Percentiles rank a stretch among this genome's conserved stretches.
phyloP scores from a whole-genome alignment of 176 grass and related monocot genomes.

The Oryza australiensis region DNA sequence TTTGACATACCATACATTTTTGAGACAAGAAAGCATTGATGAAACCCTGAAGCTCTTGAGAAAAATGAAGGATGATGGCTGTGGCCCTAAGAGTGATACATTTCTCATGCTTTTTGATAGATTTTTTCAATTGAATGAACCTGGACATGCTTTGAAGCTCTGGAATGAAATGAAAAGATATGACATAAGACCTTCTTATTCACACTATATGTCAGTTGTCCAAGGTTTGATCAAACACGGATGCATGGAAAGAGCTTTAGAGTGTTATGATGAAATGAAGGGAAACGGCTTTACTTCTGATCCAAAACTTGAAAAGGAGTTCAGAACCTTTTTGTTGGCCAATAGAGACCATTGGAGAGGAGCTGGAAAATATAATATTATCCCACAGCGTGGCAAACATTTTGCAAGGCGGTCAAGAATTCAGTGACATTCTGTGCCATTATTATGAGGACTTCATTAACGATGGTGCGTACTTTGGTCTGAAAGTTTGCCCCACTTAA shows the following conservation, averaged over 20 bases:
- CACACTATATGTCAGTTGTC: slow-evolving; percentile 75
- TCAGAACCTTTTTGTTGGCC: slow-evolving; percentile 60
- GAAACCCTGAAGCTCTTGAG: slow-evolving; percentile 57
- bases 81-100: slow-evolving; percentile 57
- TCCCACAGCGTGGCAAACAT: slow-evolving; percentile 44
- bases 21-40: slow-evolving; percentile 59
- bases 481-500: background rate
- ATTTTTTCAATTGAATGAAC: slow-evolving; percentile 60
- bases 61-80: slow-evolving; percentile 70
- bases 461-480: background rate
- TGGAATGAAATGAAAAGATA: slow-evolving; percentile 88
- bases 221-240: slow-evolving; percentile 72
- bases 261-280: slow-evolving; percentile 91
- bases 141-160: slow-evolving; percentile 69
- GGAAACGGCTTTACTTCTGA: slow-evolving; percentile 69
- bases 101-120: slow-evolving; percentile 81
- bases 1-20: slow-evolving; percentile 69
- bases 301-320: slow-evolving; percentile 69
- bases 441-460: background rate
- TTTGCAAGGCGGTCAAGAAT: slow-evolving; percentile 36
- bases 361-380: slow-evolving; percentile 56
- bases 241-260: slow-evolving; percentile 73
- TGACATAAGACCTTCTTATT: slow-evolving; percentile 45
- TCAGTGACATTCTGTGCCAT: slow-evolving; percentile 1
- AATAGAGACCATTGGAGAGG: slow-evolving; percentile 75